Evolutionary conservation across 1,139 yeast genomes (phyloP).

Genomic region (Saccharomyces hybrid): DNA sequence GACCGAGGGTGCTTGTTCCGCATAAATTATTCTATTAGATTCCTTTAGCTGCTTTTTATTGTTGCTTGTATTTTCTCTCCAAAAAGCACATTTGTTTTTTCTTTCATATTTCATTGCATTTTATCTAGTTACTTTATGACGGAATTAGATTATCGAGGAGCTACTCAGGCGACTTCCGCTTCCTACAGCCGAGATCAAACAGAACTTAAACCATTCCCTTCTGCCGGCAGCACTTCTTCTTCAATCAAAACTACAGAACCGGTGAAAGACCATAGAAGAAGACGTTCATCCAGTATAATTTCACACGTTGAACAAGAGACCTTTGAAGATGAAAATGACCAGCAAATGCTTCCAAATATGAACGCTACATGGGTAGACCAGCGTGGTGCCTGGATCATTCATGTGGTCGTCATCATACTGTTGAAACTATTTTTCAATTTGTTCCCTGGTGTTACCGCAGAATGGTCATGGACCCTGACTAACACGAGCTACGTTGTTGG

Average conservation of each 20-base stretch:
- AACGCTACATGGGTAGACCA: conserved; percentile 95
- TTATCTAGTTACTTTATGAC: neutral
- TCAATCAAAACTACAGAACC: conserved; percentile 22
- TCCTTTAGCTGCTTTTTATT: neutral
- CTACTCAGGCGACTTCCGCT: neutral
- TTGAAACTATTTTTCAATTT: conserved; percentile 72
- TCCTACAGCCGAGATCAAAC: neutral
- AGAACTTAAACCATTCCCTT: conserved; percentile 23
- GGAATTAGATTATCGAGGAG: neutral
- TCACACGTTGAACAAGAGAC: conserved; percentile 91
- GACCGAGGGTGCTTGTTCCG: neutral
- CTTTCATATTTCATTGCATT: neutral
- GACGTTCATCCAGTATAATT: conserved; percentile 63
- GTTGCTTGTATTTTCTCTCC: neutral
- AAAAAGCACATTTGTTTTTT: neutral
- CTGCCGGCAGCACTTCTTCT: conserved; percentile 6
- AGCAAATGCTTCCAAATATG: conserved; percentile 77
- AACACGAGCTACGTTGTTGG: conserved; percentile 87
- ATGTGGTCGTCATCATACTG: conserved; percentile 69
- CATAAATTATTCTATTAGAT: too few species aligned
- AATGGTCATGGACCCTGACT: conserved; percentile 90
- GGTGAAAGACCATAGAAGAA: conserved; percentile 35
- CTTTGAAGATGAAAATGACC: conserved; percentile 87
- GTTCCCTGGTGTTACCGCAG: conserved; percentile 67
- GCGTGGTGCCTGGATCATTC: conserved; percentile 94